phyloP scores from a whole-genome alignment of 176 grass and related monocot species.

The Leersia perrieri region DNA sequence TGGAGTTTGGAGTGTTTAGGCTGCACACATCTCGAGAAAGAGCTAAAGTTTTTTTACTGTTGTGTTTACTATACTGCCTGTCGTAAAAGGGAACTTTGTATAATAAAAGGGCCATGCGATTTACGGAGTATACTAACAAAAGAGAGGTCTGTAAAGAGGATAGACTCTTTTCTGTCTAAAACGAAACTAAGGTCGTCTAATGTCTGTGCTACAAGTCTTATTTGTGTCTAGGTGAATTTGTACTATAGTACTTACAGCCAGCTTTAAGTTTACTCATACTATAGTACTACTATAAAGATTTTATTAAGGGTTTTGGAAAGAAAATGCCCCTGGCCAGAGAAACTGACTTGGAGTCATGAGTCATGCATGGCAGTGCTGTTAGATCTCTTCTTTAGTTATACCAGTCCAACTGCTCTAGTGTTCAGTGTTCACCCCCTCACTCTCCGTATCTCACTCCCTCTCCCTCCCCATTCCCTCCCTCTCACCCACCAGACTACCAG shows the following conservation, averaged over 20 bases:
- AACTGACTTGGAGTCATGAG: constrained; percentile 2
- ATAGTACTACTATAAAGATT: not conserved
- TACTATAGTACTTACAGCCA: constrained; percentile 8
- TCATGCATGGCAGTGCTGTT: constrained; percentile 13
- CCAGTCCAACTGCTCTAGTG: not conserved
- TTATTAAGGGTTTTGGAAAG: not conserved
- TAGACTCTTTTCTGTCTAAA: not conserved
- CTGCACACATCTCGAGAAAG: constrained; percentile 39
- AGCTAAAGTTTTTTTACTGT: not conserved
- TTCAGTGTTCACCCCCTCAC: not conserved
- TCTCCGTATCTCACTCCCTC: not conserved
- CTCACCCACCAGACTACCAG: constrained; percentile 1
- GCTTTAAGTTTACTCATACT: not conserved
- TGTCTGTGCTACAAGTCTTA: not conserved
- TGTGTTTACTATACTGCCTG: constrained; percentile 4
- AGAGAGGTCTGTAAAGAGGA: constrained; percentile 1
- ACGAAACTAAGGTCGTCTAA: not conserved
- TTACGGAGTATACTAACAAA: too few relatives aligned
- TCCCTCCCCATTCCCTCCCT: not conserved
- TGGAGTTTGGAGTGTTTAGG: constrained; percentile 24
- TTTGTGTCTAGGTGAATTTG: not conserved
- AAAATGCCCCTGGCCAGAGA: not conserved
- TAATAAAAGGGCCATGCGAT: constrained; percentile 3
- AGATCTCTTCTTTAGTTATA: constrained; percentile 41
- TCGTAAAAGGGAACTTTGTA: constrained; percentile 26